Evolutionary conservation across 257 asterid genomes (phyloP).

Genomic region (Voacanga thouarsii): DNA sequence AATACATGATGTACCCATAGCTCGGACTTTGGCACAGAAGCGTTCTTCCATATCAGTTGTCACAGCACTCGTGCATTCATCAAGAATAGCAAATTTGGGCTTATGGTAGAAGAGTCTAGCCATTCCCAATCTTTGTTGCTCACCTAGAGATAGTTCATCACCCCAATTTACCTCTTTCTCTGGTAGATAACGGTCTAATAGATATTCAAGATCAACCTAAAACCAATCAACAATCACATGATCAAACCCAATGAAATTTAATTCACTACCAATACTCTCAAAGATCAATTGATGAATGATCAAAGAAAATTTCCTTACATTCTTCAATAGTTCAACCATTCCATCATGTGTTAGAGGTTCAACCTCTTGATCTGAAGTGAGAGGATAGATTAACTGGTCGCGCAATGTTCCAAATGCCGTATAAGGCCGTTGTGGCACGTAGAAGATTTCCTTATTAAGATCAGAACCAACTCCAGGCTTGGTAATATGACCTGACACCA

Average conservation of each 20-base stretch:
- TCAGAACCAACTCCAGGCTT: slow-evolving; percentile 99
- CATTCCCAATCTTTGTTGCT: slow-evolving; percentile 99
- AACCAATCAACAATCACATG: slow-evolving; percentile 2
- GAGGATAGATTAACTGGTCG: slow-evolving; percentile 97
- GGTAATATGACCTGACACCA: slow-evolving; percentile 86
- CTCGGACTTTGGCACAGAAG: slow-evolving; percentile 93
- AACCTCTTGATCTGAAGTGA: slow-evolving; percentile 76
- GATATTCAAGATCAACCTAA: slow-evolving; percentile 98
- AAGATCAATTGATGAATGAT: neutral
- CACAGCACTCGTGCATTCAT: slow-evolving; percentile 99
- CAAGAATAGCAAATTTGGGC: slow-evolving; percentile 96
- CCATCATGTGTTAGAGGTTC: slow-evolving; percentile 73
- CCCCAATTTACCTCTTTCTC: slow-evolving; percentile 99
- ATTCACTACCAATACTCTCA: neutral
- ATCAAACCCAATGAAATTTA: neutral
- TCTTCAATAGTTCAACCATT: slow-evolving; percentile 90
- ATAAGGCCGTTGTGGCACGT: slow-evolving; percentile 99
- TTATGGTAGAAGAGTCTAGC: slow-evolving; percentile 99
- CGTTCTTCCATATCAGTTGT: slow-evolving; percentile 99
- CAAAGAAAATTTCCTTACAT: slow-evolving; percentile 40
- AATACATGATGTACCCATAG: slow-evolving; percentile 98
- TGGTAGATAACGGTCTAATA: slow-evolving; percentile 85
- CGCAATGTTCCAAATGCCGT: slow-evolving; percentile 98
- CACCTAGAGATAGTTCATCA: slow-evolving; percentile 93
- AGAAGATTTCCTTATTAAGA: slow-evolving; percentile 94